Conservation (phyloP, 1,139 yeast species). For the Kluyveromyces marxianus region DNA sequence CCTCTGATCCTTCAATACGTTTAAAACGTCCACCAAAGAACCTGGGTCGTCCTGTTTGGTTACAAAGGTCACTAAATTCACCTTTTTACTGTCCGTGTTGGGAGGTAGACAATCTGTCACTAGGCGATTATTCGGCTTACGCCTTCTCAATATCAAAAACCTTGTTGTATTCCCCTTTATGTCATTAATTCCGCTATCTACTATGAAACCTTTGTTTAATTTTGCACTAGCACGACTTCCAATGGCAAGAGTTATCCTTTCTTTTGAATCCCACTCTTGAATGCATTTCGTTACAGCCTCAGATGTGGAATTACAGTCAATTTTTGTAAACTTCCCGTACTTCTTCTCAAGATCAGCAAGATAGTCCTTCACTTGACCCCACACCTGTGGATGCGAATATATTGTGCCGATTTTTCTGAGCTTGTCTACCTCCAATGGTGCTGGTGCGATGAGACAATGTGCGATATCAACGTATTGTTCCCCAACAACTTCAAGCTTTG, state of each 20-base stretch:
- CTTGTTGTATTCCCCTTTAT: constrained; percentile 71
- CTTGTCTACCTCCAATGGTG: constrained; percentile 20
- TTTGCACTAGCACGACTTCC: constrained; percentile 59
- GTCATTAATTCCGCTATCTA: constrained; percentile 59
- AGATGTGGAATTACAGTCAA: constrained; percentile 51
- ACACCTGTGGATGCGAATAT: constrained; percentile 94
- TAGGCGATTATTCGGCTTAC: constrained; percentile 4
- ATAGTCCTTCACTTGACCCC: constrained; percentile 82
- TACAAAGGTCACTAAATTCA: constrained; percentile 60
- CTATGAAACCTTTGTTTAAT: constrained; percentile 52
- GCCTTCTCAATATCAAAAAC: constrained; percentile 51
- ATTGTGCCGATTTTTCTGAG: constrained; percentile 41
- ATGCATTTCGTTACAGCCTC: constrained; percentile 67
- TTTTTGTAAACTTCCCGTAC: constrained; percentile 18
- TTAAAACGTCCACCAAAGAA: constrained; percentile 60
- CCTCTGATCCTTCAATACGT: constrained; percentile 47
- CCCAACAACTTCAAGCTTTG: constrained; percentile 48
- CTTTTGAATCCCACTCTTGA: constrained; percentile 30
- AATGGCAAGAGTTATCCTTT: constrained; percentile 42
- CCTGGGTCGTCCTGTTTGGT: constrained; percentile 68
- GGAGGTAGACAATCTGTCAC: background rate
- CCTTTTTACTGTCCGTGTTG: constrained; percentile 15
- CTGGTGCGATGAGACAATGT: constrained; percentile 61
- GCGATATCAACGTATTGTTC: constrained; percentile 80
- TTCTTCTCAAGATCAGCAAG: constrained; percentile 42